Percentiles rank a stretch among this genome's conserved stretches.
Evolutionary conservation across 2,329 filamentous ascomycete species (phyloP).

Genomic region (Colletotrichum caudatum): DNA sequence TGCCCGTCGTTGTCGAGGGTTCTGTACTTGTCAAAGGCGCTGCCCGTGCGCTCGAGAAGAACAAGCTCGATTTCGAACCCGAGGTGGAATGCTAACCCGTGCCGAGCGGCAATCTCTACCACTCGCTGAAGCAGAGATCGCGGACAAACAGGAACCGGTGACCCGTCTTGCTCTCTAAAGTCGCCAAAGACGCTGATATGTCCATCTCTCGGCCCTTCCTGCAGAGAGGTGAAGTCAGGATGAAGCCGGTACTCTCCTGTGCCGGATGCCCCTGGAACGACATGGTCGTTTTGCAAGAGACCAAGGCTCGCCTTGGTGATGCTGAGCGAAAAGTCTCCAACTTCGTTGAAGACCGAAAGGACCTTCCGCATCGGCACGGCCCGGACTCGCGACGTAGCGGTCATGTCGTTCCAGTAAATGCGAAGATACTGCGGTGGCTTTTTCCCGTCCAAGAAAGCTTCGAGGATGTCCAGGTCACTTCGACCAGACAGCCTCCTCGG

Average conservation of each 20-base stretch:
- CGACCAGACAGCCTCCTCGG: slow-evolving; percentile 20
- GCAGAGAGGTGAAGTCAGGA: slow-evolving; percentile 74
- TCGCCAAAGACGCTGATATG: slow-evolving; percentile 76
- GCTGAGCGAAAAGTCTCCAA: slow-evolving; percentile 63
- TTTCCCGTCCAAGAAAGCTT: slow-evolving; percentile 60
- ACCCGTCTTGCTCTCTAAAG: slow-evolving; percentile 70
- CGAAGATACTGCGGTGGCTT: slow-evolving; percentile 73
- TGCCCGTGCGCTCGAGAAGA: slow-evolving; percentile 67
- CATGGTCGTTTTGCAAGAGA: slow-evolving; percentile 74
- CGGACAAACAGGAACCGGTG: slow-evolving; percentile 69
- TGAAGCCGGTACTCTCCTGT: slow-evolving; percentile 75
- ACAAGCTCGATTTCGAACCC: slow-evolving; percentile 89
- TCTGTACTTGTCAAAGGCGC: slow-evolving; percentile 50
- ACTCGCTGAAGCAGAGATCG: slow-evolving; percentile 70
- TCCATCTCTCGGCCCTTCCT: slow-evolving; percentile 66
- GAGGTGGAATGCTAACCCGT: slow-evolving; percentile 70
- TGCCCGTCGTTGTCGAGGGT: slow-evolving; percentile 71
- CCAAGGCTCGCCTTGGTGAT: slow-evolving; percentile 74
- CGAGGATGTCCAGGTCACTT: slow-evolving; percentile 53
- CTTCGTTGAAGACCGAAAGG: slow-evolving; percentile 57
- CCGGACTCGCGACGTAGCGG: slow-evolving; percentile 74
- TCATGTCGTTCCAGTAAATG: slow-evolving; percentile 83
- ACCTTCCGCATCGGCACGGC: slow-evolving; percentile 74
- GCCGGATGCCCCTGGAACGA: slow-evolving; percentile 65
- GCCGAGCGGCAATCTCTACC: slow-evolving; percentile 62